A percentile compares a stretch with the other conserved stretches of the same genome.
phyloP scores from a whole-genome alignment of 2,329 filamentous ascomycete species.

The Penicillium sp. region DNA sequence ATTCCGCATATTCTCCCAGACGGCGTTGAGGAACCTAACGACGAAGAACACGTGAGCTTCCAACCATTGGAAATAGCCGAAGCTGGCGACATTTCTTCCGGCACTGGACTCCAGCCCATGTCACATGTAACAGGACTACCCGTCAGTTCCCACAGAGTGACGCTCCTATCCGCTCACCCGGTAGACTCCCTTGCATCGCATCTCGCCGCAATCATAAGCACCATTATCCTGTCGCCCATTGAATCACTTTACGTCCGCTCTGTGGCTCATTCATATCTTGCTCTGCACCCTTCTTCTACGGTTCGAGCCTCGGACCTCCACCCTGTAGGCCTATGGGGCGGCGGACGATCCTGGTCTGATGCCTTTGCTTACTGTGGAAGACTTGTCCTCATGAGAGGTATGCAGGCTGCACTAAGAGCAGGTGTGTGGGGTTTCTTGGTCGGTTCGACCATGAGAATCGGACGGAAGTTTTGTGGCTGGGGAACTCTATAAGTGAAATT shows the following conservation, averaged over 20 bases:
- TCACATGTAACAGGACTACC: constrained; percentile 17
- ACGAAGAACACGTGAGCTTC: constrained; percentile 17
- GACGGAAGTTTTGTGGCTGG: constrained; percentile 43
- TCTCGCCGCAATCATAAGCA: constrained; percentile 38
- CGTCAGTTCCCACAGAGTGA: constrained; percentile 38
- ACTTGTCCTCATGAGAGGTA: constrained; percentile 36
- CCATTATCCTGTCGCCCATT: constrained; percentile 40
- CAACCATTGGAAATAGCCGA: constrained; percentile 12
- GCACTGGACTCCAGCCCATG: constrained; percentile 11
- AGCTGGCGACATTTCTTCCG: constrained; percentile 11
- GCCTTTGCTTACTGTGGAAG: constrained; percentile 38
- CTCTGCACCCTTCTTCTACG: constrained; percentile 25
- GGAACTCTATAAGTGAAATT: constrained; percentile 28
- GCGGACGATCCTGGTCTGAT: constrained; percentile 32
- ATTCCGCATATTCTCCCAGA: constrained; percentile 32
- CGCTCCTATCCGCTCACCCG: constrained; percentile 43
- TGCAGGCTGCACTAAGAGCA: constrained; percentile 39
- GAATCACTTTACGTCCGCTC: constrained; percentile 44
- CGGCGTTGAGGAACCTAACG: constrained; percentile 30
- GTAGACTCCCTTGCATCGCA: constrained; percentile 45
- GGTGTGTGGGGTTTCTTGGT: constrained; percentile 41
- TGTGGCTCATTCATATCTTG: constrained; percentile 39
- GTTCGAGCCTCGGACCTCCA: constrained; percentile 32
- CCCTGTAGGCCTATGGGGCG: constrained; percentile 34
- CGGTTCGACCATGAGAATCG: constrained; percentile 39